Conservation (phyloP, 108 stramenopile species). For the Nitzschia inconspicua region DNA sequence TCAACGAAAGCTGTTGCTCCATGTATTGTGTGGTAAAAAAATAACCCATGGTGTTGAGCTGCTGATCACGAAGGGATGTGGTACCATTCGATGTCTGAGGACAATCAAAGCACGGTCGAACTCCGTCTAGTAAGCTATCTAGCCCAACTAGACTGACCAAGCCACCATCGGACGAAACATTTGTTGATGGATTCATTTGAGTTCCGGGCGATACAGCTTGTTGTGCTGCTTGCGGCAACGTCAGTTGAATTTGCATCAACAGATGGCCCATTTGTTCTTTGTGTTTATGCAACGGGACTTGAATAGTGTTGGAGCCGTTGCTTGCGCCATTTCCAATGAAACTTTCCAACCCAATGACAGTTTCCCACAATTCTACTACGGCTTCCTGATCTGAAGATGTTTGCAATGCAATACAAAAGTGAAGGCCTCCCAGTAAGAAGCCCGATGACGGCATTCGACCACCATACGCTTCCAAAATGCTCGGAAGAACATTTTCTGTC, state of each 20-base stretch:
- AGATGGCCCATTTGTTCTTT: slow-evolving; percentile 48
- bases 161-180: slow-evolving; percentile 37
- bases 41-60: slow-evolving; percentile 74
- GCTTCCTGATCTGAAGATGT: background rate
- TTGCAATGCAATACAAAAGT: slow-evolving; percentile 12
- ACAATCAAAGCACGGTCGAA: slow-evolving; percentile 36
- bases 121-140: slow-evolving; percentile 45
- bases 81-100: slow-evolving; percentile 1
- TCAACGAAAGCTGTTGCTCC: slow-evolving; percentile 41
- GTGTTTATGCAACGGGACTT: slow-evolving; percentile 42
- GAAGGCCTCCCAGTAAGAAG: slow-evolving; percentile 38
- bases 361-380: slow-evolving; percentile 32
- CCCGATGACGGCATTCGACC: slow-evolving; percentile 40
- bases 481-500: slow-evolving; percentile 36
- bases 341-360: slow-evolving; percentile 24
- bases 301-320: slow-evolving; percentile 11
- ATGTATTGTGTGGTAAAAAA: slow-evolving; percentile 61
- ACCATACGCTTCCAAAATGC: slow-evolving; percentile 34
- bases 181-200: background rate
- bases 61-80: slow-evolving; percentile 44
- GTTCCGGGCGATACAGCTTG: background rate
- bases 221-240: slow-evolving; percentile 12
- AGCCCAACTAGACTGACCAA: slow-evolving; percentile 65
- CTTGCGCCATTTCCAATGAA: slow-evolving; percentile 8
- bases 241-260: slow-evolving; percentile 45